Evolutionary conservation across 2,329 filamentous ascomycete species (phyloP).

Genomic region (Xylariaceae sp.): DNA sequence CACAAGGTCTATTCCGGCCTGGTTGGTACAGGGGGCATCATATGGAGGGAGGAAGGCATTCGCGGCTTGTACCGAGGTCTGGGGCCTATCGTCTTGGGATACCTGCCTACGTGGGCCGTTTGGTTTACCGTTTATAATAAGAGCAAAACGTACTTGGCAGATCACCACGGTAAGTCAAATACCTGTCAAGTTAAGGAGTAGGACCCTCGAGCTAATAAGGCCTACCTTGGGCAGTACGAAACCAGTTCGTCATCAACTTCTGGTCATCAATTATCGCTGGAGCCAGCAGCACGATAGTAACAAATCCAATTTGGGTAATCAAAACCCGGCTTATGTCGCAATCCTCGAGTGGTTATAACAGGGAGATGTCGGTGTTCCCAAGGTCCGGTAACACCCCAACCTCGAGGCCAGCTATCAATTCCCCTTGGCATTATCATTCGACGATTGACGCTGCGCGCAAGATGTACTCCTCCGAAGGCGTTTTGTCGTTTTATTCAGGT

Average conservation of each 20-base stretch:
- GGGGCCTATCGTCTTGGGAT: conserved; percentile 92
- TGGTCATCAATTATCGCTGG: conserved; percentile 92
- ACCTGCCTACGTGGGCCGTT: conserved; percentile 96
- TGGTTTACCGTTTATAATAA: conserved; percentile 97
- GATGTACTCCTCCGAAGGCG: conserved; percentile 91
- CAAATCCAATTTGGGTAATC: conserved; percentile 99
- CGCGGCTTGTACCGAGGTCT: conserved; percentile 91
- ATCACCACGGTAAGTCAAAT: conserved; percentile 64
- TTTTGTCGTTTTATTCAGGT: conserved; percentile 93
- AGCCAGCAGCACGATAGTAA: conserved; percentile 89
- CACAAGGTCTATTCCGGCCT: conserved; percentile 80
- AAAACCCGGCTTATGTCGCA: conserved; percentile 99
- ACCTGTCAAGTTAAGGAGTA: background rate
- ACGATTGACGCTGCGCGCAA: conserved; percentile 92
- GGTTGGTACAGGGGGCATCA: conserved; percentile 82
- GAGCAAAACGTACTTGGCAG: conserved; percentile 75
- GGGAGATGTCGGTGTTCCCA: conserved; percentile 52
- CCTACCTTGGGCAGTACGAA: conserved; percentile 52
- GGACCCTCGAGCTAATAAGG: conserved; percentile 18
- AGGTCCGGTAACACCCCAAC: conserved; percentile 61
- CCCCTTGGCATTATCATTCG: conserved; percentile 89
- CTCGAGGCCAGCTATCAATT: conserved; percentile 60
- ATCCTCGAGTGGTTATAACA: conserved; percentile 57
- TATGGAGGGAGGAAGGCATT: conserved; percentile 87
- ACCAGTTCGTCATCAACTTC: conserved; percentile 78